These are phyloP conservation scores for Lecanoromycetidae sp. DNA, from an alignment of 2,329 filamentous ascomycete species.

Conservation along the genomic window DNA sequence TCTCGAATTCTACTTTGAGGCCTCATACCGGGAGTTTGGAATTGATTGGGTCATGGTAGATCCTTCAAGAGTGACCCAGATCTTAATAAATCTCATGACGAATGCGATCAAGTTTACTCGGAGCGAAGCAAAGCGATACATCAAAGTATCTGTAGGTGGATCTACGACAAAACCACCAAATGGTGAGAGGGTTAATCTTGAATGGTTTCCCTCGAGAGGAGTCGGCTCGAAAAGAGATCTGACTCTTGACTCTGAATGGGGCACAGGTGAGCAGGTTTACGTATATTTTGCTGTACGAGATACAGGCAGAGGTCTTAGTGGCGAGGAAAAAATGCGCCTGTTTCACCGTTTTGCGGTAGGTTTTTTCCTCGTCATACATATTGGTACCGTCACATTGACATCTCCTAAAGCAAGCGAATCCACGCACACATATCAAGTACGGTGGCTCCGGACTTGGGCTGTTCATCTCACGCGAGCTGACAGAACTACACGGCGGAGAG, in stretches of 20 bases:
- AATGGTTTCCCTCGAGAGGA: constrained; percentile 27
- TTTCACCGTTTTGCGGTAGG: constrained; percentile 59
- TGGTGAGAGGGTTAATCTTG: constrained; percentile 24
- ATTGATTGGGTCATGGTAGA: constrained; percentile 47
- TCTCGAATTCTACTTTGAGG: constrained; percentile 38
- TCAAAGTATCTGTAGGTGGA: constrained; percentile 54
- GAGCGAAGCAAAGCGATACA: constrained; percentile 45
- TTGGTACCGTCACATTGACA: too few relatives aligned
- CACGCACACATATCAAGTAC: constrained; percentile 59
- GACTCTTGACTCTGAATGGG: constrained; percentile 50
- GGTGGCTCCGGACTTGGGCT: constrained; percentile 59
- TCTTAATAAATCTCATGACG: constrained; percentile 49
- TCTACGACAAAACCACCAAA: constrained; percentile 43
- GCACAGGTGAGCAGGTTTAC: constrained; percentile 56
- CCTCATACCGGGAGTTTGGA: constrained; percentile 36
- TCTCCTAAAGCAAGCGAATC: constrained; percentile 57
- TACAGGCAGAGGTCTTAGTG: constrained; percentile 54
- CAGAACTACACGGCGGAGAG: constrained; percentile 65
- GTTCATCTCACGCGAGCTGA: constrained; percentile 65
- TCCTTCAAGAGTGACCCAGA: constrained; percentile 46
- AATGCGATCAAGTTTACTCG: constrained; percentile 50
- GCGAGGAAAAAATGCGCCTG: constrained; percentile 53
- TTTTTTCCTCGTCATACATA: too few relatives aligned
- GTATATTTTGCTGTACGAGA: constrained; percentile 62
- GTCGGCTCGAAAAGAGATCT: constrained; percentile 22